Conservation (phyloP, 2,329 filamentous ascomycete species). For the Colletotrichum theobromicola region DNA sequence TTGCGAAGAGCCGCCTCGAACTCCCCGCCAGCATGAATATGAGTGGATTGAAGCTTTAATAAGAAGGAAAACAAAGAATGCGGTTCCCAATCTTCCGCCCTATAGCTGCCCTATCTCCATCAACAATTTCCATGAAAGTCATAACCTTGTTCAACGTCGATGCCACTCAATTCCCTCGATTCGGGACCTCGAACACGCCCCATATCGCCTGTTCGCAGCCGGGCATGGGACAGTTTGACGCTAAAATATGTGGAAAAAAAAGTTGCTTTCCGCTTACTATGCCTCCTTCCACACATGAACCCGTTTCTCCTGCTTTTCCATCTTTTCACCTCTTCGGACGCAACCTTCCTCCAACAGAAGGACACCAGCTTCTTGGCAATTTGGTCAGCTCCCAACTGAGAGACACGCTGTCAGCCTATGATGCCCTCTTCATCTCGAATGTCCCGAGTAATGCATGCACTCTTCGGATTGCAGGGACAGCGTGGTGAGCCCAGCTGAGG, state of each 20-base stretch:
- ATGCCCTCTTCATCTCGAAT: neutral
- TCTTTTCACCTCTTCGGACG: neutral
- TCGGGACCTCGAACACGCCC: neutral
- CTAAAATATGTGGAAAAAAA: neutral
- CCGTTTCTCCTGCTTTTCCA: too few relatives aligned
- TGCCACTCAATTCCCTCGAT: neutral
- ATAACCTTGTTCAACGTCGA: neutral
- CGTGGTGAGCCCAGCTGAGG: neutral
- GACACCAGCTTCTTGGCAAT: neutral
- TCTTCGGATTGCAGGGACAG: neutral
- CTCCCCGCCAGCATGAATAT: neutral
- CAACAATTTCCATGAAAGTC: neutral
- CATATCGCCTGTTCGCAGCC: conserved; percentile 6
- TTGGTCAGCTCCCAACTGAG: neutral
- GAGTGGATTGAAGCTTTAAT: neutral
- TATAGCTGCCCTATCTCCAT: rapidly evolving
- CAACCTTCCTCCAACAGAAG: neutral
- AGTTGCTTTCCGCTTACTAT: neutral
- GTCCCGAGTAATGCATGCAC: neutral
- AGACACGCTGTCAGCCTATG: neutral
- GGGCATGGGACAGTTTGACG: conserved; percentile 12
- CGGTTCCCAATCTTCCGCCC: neutral
- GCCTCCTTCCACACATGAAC: neutral
- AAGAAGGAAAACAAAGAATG: neutral
- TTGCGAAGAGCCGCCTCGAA: neutral